phyloP scores from a whole-genome alignment of 1,284 basidiomycete genomes.

The Gymnopus androsaceus region DNA sequence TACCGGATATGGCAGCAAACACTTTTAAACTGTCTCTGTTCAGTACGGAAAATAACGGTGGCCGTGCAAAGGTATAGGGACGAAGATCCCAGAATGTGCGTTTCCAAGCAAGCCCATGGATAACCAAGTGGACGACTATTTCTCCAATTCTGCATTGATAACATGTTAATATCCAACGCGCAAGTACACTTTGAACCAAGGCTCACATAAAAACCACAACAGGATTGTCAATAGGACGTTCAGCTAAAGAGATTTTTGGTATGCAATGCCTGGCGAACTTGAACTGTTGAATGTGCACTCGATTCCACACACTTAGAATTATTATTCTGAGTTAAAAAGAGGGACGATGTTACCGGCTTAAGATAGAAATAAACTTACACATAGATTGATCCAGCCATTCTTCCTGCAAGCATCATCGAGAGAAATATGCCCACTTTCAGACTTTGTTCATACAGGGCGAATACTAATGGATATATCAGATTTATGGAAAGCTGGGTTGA shows the following conservation, averaged over 20 bases:
- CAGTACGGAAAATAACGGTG: conserved; percentile 3
- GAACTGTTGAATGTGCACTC: not conserved
- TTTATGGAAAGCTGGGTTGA: too few relatives aligned
- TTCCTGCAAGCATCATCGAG: not conserved
- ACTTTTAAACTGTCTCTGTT: conserved; percentile 5
- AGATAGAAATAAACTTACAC: not conserved
- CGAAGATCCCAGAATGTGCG: conserved; percentile 6
- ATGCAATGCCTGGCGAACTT: not conserved
- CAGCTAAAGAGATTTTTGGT: not conserved
- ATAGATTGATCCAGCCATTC: too few relatives aligned
- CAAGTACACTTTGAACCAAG: too few relatives aligned
- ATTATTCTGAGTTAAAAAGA: not conserved
- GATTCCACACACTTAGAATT: too few relatives aligned
- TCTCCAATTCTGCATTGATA: not conserved
- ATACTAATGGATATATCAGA: too few relatives aligned
- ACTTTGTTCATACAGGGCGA: conserved; percentile 6
- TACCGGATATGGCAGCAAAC: not conserved
- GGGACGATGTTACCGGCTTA: too few relatives aligned
- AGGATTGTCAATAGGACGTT: not conserved
- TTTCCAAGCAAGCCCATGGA: not conserved
- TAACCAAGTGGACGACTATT: not conserved
- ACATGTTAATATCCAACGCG: not conserved
- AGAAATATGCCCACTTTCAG: not conserved
- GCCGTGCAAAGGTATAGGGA: not conserved
- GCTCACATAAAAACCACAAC: conserved; percentile 5